Percentiles rank a stretch among this genome's conserved stretches.
phyloP scores from a whole-genome alignment of 2,329 filamentous ascomycete species.

The Diplodia mutila region DNA sequence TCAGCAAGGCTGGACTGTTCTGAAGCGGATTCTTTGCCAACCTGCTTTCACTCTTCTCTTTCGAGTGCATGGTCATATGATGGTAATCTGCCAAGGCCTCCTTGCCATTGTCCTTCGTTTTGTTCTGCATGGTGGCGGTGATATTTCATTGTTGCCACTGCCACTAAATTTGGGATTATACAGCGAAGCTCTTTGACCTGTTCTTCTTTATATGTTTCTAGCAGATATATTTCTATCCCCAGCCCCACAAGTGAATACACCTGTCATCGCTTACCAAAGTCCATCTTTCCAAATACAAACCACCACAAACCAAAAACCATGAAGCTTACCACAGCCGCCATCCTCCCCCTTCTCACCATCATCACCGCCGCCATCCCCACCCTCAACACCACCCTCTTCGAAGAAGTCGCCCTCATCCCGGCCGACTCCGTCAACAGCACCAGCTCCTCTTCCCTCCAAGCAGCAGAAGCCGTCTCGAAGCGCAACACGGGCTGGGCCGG shows the following conservation, averaged over 20 bases:
- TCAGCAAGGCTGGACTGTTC: too few relatives aligned
- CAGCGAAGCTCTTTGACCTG: neutral
- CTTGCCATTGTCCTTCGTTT: neutral
- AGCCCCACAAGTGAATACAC: neutral
- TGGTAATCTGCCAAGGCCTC: neutral
- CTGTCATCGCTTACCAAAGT: conserved; percentile 1
- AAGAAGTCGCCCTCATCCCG: neutral
- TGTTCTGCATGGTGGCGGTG: neutral
- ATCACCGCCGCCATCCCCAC: neutral
- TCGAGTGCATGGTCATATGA: neutral
- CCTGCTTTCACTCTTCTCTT: neutral
- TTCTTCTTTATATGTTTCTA: neutral
- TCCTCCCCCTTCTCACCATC: neutral
- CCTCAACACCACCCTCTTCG: neutral
- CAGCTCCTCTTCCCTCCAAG: too few relatives aligned
- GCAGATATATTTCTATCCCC: neutral
- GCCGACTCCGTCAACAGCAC: neutral
- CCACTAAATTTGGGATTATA: neutral
- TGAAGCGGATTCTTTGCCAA: too few relatives aligned
- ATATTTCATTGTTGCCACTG: neutral
- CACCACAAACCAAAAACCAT: neutral
- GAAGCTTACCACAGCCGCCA: neutral
- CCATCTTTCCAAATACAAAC: neutral
- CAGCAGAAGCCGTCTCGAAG: neutral
- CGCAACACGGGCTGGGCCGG: neutral